These are phyloP conservation scores for Scheffersomyces stipitis DNA, from an alignment of 805 yeast species.

Conservation along the genomic window DNA sequence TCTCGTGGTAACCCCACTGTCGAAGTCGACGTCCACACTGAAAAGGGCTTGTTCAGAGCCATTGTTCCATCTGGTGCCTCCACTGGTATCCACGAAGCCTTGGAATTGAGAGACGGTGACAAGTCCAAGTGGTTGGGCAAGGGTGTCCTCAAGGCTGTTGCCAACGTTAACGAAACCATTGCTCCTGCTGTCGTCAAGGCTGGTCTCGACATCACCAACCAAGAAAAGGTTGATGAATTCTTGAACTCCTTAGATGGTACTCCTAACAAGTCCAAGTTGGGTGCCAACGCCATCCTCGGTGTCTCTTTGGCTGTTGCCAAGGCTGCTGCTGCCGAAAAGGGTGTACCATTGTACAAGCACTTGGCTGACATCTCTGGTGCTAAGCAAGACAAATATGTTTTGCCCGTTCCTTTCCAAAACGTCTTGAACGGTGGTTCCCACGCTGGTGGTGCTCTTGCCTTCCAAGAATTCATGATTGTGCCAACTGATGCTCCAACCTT, in stretches of 20 bases:
- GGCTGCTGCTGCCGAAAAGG: slow-evolving; percentile 97
- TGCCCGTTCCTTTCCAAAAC: slow-evolving; percentile 99
- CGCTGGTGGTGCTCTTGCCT: slow-evolving; percentile 99
- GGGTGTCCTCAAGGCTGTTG: slow-evolving; percentile 97
- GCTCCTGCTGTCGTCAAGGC: slow-evolving; percentile 91
- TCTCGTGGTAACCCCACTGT: slow-evolving; percentile 99
- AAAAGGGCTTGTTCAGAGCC: slow-evolving; percentile 90
- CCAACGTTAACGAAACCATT: slow-evolving; percentile 90
- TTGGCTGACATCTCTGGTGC: slow-evolving; percentile 74
- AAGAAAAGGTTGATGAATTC: slow-evolving; percentile 83
- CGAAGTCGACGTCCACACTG: slow-evolving; percentile 95
- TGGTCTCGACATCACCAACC: slow-evolving; percentile 81
- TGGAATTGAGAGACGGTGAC: slow-evolving; percentile 98
- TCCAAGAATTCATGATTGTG: slow-evolving; percentile 99
- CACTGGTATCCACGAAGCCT: slow-evolving; percentile 98
- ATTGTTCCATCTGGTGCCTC: slow-evolving; percentile 99
- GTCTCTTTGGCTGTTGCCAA: slow-evolving; percentile 96
- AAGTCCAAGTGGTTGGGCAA: slow-evolving; percentile 97
- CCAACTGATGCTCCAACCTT: slow-evolving; percentile 89
- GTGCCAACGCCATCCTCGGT: slow-evolving; percentile 98
- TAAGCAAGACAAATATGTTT: slow-evolving; percentile 79
- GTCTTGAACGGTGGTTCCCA: slow-evolving; percentile 99
- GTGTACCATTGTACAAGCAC: slow-evolving; percentile 91
- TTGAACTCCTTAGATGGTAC: slow-evolving; percentile 90
- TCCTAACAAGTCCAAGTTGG: slow-evolving; percentile 93